These are phyloP conservation scores for Pythium inflatum DNA, from an alignment of 352 stramenopile species.

Conservation along the genomic window DNA sequence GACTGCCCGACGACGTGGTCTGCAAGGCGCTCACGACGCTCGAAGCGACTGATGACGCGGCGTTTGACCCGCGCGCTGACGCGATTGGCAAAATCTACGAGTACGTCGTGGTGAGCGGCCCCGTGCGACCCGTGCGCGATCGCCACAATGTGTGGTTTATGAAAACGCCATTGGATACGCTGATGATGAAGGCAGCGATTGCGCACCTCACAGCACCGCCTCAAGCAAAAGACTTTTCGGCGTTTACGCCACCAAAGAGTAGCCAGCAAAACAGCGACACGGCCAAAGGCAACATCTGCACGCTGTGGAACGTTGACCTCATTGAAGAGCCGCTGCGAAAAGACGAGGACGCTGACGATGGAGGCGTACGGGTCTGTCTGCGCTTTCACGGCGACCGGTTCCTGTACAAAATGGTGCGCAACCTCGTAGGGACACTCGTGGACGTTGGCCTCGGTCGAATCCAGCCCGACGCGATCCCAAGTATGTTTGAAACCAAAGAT, in stretches of 20 bases:
- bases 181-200: conserved; percentile 53
- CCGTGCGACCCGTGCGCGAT: conserved; percentile 50
- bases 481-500: conserved; percentile 55
- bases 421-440: conserved; percentile 78
- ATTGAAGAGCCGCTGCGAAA: conserved; percentile 30
- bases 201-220: conserved; percentile 37
- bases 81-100: conserved; percentile 68
- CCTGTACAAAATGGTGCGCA: conserved; percentile 88
- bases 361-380: conserved; percentile 42
- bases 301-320: conserved; percentile 46
- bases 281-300: conserved; percentile 59
- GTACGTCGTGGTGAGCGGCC: conserved; percentile 59
- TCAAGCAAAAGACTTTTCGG: conserved; percentile 61
- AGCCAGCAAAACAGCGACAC: conserved; percentile 35
- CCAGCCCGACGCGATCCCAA: conserved; percentile 41
- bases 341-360: conserved; percentile 24
- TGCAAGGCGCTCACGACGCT: conserved; percentile 41
- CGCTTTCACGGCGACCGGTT: conserved; percentile 75
- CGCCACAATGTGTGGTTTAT: conserved; percentile 69
- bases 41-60: conserved; percentile 1
- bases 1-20: conserved; percentile 64
- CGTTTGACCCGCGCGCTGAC: conserved; percentile 60
- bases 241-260: conserved; percentile 63
- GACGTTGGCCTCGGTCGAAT: conserved; percentile 67
- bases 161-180: conserved; percentile 55